Evolutionary conservation across 192 early-diverging fungal species (phyloP), one percentile per base, ranked within the genome.

Genomic region (Backusella sp.): DNA sequence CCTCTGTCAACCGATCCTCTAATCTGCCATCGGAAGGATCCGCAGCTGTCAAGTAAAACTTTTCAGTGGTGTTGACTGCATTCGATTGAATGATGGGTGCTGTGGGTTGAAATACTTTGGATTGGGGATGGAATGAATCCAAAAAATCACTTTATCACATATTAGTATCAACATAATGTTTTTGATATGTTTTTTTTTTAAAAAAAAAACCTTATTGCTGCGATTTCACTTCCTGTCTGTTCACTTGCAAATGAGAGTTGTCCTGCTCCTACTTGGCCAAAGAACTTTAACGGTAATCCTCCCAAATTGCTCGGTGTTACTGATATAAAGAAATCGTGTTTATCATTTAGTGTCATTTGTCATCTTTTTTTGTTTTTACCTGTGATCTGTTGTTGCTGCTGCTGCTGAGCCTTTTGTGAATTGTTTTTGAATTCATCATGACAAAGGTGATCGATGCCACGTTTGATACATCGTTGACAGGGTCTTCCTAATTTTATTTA

Each of bases 401-500:
- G 74, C 53, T 32, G 82, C 46, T 75, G 37, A 6, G 1, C 6
- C 3, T 56, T 70, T 68, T 78, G 35, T 7, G 82, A 41, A 34
- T 85, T 46, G 39, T 80, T 80, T 68, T 89, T 91, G 6, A 89
- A 88, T 76, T 95, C 95, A 78, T 98, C 94, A 36, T 92, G 94
- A 84, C 97, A 98, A 30, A 96, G 79, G 73, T 96, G 93, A 15
- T 91, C 92, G 79, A 98, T 97, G 76, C 92, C 93, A 46, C 97
- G 91, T 80, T 96, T 96, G 71, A 97, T 94, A 76, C 97, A 98
- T 68, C 97, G 91, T 82, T 94, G 93, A 82, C 96, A 98, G 30
- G 96, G 96, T 23, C 96, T 90, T 37, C 21, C 67, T 68, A 36
- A 11, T 26, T 26, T 59, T 59, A 26, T 26, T 0, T 59, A 26